A percentile compares a stretch with the other conserved stretches of the same genome.
Evolutionary conservation across 129 eudicot genomes (phyloP).

Genomic region (Chrysanthemum makinoi): DNA sequence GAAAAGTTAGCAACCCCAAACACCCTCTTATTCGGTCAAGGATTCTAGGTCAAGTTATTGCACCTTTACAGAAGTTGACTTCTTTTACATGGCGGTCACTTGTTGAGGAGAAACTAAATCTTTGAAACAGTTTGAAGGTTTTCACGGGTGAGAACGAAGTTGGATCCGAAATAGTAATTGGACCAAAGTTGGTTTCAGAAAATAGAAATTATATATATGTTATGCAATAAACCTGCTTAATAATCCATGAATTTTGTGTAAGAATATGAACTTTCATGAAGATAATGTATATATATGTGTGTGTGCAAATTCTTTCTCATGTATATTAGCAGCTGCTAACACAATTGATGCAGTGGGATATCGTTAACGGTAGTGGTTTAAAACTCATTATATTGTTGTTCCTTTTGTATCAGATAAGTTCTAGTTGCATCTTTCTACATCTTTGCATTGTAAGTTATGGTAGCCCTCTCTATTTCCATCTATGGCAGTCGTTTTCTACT

Average conservation of each 20-base stretch:
- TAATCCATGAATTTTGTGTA: not conserved
- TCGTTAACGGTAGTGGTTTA: no score
- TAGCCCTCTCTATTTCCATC: no score
- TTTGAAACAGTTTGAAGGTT: not conserved
- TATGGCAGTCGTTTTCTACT: not conserved
- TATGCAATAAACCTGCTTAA: not conserved
- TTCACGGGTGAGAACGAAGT: not conserved
- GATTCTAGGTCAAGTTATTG: not conserved
- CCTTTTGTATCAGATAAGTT: not conserved
- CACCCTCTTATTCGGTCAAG: not conserved
- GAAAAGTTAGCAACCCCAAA: not conserved
- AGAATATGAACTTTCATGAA: not conserved
- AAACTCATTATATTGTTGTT: not conserved
- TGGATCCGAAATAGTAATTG: not conserved
- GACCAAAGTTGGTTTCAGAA: not conserved
- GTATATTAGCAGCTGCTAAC: not conserved
- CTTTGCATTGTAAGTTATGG: not conserved
- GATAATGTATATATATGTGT: no score
- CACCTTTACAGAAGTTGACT: not conserved
- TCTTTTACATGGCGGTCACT: not conserved
- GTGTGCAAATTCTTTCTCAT: not conserved
- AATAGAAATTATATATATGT: not conserved
- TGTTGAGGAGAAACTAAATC: not conserved
- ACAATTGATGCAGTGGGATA: not conserved
- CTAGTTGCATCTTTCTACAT: not conserved